A percentile compares a stretch with the other conserved stretches of the same genome.
phyloP scores from a whole-genome alignment of 1,284 basidiomycete genomes.

The Ceratobasidium theobromae region DNA sequence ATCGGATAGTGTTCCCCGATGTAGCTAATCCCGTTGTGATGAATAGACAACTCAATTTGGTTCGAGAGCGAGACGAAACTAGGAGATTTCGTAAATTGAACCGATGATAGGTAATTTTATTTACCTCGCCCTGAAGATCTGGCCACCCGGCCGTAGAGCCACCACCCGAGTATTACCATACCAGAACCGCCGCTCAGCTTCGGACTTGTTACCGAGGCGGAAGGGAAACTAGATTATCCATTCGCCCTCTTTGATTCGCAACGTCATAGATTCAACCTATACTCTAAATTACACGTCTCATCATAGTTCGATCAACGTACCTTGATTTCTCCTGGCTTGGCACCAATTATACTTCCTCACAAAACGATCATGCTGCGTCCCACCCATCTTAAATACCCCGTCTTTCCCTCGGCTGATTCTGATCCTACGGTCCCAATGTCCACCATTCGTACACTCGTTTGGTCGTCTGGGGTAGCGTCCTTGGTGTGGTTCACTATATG shows the following conservation, averaged over 20 bases:
- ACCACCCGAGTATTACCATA: too few relatives aligned
- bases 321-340: too few relatives aligned
- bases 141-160: too few relatives aligned
- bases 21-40: constrained; percentile 66
- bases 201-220: constrained; percentile 46
- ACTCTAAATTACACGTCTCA: too few relatives aligned
- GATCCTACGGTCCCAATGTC: constrained; percentile 48
- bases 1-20: constrained; percentile 77
- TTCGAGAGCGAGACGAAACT: constrained; percentile 48
- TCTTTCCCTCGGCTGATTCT: constrained; percentile 35
- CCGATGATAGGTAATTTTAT: too few relatives aligned
- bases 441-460: constrained; percentile 39
- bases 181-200: constrained; percentile 44
- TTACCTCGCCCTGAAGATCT: too few relatives aligned
- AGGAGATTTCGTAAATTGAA: constrained; percentile 58
- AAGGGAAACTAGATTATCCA: constrained; percentile 68
- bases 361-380: constrained; percentile 56
- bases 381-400: constrained; percentile 57
- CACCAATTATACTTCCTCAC: constrained; percentile 56
- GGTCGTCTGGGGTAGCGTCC: constrained; percentile 28
- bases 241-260: constrained; percentile 55
- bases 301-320: too few relatives aligned
- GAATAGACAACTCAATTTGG: constrained; percentile 55
- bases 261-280: constrained; percentile 43
- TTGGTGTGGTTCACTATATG: constrained; percentile 52